Percentiles rank a stretch among this genome's conserved stretches.
phyloP scores from a whole-genome alignment of 495 filamentous ascomycete species.

The Penicillium parvum region DNA sequence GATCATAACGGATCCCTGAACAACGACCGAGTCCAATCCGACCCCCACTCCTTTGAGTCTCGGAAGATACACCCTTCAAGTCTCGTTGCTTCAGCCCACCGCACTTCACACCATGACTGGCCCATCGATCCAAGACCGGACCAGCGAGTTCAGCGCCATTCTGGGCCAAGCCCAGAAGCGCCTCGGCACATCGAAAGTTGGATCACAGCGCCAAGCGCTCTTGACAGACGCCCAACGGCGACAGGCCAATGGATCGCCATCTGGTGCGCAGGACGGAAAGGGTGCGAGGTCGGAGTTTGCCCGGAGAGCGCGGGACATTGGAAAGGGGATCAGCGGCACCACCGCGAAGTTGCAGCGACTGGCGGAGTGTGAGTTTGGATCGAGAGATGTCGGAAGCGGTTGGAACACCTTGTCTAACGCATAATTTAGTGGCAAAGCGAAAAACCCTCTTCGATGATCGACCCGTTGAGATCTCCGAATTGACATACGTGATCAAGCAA shows the following conservation, averaged over 20 bases:
- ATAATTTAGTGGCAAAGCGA: conserved; percentile 74
- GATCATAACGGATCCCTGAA: background rate
- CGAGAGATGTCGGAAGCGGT: background rate
- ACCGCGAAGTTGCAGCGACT: conserved; percentile 92
- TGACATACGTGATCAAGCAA: conserved; percentile 96
- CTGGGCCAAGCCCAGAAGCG: conserved; percentile 76
- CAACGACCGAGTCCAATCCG: conserved; percentile 3
- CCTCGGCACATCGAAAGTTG: conserved; percentile 62
- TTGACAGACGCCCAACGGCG: conserved; percentile 67
- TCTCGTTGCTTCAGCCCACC: background rate
- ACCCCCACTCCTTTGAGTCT: conserved; percentile 3
- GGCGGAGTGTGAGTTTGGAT: conserved; percentile 62
- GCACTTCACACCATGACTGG: conserved; percentile 43
- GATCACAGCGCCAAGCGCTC: conserved; percentile 74
- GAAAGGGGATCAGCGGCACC: conserved; percentile 81
- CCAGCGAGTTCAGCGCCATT: conserved; percentile 87
- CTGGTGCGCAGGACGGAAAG: conserved; percentile 39
- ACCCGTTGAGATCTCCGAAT: conserved; percentile 92
- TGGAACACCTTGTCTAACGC: background rate
- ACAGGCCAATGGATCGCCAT: conserved; percentile 61
- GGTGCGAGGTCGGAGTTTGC: conserved; percentile 75
- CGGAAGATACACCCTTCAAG: conserved; percentile 1
- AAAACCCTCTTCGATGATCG: conserved; percentile 97
- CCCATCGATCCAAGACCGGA: conserved; percentile 92
- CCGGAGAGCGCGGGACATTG: conserved; percentile 82